These are phyloP conservation scores for Mycena citricolor DNA, from an alignment of 1,284 basidiomycete genomes.

Conservation along the genomic window DNA sequence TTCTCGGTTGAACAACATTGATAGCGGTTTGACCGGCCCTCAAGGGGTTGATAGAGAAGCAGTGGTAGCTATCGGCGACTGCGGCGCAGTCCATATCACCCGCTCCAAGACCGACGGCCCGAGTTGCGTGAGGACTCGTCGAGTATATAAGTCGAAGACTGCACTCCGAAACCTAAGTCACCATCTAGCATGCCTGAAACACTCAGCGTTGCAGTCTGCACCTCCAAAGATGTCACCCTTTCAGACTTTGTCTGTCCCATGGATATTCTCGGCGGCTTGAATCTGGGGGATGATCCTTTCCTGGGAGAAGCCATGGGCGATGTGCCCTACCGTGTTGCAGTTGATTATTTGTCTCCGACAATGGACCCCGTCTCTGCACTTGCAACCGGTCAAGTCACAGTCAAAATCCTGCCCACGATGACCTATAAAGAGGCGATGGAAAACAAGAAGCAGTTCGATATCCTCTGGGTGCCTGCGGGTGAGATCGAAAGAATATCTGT, in stretches of 20 bases:
- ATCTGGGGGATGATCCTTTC: slow-evolving; percentile 9
- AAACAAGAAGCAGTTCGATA: slow-evolving; percentile 27
- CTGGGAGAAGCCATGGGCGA: slow-evolving; percentile 2
- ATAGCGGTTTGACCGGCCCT: too few species aligned
- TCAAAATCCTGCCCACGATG: slow-evolving; percentile 12
- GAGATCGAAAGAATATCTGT: neutral
- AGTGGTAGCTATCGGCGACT: too few species aligned
- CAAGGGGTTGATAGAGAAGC: too few species aligned
- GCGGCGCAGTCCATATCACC: too few species aligned
- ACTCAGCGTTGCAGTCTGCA: slow-evolving; percentile 24
- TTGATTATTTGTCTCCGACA: slow-evolving; percentile 25
- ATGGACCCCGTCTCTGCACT: slow-evolving; percentile 23
- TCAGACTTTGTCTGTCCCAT: slow-evolving; percentile 23
- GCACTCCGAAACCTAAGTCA: too few species aligned
- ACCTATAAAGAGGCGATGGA: slow-evolving; percentile 25
- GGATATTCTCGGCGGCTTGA: slow-evolving; percentile 18
- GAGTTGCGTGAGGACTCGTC: too few species aligned
- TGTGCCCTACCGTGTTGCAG: slow-evolving; percentile 19
- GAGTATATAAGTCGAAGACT: too few species aligned
- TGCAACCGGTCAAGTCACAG: slow-evolving; percentile 3
- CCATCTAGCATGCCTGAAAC: slow-evolving; percentile 17
- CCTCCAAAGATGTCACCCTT: slow-evolving; percentile 24
- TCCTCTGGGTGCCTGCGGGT: slow-evolving; percentile 30
- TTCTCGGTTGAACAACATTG: too few species aligned
- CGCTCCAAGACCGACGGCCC: too few species aligned